Evolutionary conservation across 1,284 basidiomycete species (phyloP).

Genomic region (Apiotrichum porosum): DNA sequence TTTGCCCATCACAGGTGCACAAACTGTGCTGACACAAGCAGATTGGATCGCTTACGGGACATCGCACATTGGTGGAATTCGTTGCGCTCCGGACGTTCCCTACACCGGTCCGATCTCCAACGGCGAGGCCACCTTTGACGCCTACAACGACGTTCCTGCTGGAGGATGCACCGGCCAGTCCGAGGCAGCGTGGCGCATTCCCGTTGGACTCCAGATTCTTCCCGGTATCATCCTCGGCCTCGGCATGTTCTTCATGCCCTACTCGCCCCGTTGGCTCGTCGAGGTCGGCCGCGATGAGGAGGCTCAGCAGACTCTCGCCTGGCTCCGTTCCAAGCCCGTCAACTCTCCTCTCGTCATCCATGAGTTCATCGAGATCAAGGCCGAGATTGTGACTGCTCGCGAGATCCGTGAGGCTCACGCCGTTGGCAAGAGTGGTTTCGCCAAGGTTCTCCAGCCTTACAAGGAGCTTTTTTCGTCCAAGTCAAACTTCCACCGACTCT

Average conservation of each 20-base stretch:
- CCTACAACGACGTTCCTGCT: slow-evolving; percentile 17
- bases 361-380: slow-evolving; percentile 34
- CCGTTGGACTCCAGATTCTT: slow-evolving; percentile 29
- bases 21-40: no score
- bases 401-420: slow-evolving; percentile 5
- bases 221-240: slow-evolving; percentile 32
- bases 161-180: slow-evolving; percentile 28
- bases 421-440: not conserved
- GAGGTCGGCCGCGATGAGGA: slow-evolving; percentile 29
- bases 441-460: slow-evolving; percentile 10
- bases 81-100: slow-evolving; percentile 21
- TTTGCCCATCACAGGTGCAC: no score
- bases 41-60: slow-evolving; percentile 22
- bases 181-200: slow-evolving; percentile 28
- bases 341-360: slow-evolving; percentile 20
- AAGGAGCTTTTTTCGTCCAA: slow-evolving; percentile 9
- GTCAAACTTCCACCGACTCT: slow-evolving; percentile 16
- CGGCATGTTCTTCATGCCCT: slow-evolving; percentile 23
- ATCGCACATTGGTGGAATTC: slow-evolving; percentile 22
- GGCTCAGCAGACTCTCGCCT: slow-evolving; percentile 19
- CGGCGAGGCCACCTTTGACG: slow-evolving; percentile 8
- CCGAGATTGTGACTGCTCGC: slow-evolving; percentile 20
- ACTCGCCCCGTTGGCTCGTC: slow-evolving; percentile 31
- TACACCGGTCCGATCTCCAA: slow-evolving; percentile 21
- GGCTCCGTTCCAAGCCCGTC: slow-evolving; percentile 22